These are phyloP conservation scores for Naematelia encephala DNA, from an alignment of 768 basidiomycete species.

Conservation along the genomic window DNA sequence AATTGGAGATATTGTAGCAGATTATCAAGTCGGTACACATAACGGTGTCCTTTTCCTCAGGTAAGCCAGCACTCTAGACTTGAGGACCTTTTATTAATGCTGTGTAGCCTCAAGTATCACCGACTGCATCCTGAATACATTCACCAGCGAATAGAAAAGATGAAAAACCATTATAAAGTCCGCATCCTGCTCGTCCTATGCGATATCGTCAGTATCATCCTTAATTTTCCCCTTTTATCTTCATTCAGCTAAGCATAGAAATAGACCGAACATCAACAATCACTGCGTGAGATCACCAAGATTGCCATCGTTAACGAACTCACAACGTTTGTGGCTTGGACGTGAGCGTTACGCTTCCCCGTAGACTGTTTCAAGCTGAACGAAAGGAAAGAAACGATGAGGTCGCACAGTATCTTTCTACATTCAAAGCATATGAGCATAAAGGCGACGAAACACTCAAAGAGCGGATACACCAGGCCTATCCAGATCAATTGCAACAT, in stretches of 20 bases:
- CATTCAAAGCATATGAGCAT: constrained; percentile 90
- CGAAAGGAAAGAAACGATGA: constrained; percentile 67
- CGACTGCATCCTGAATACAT: constrained; percentile 97
- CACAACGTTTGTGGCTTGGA: constrained; percentile 89
- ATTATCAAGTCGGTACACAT: constrained; percentile 93
- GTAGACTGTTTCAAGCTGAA: not conserved
- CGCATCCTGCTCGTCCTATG: constrained; percentile 83
- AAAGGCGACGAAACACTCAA: constrained; percentile 91
- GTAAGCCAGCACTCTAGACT: constrained; percentile 54
- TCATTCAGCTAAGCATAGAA: not conserved
- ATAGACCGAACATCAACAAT: constrained; percentile 84
- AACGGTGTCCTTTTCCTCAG: constrained; percentile 90
- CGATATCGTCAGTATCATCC: constrained; percentile 68
- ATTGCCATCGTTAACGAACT: constrained; percentile 87
- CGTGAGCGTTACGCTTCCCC: constrained; percentile 55
- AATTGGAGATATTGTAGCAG: constrained; percentile 86
- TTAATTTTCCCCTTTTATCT: not conserved
- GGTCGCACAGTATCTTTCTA: constrained; percentile 83
- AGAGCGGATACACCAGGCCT: constrained; percentile 83
- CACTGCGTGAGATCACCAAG: constrained; percentile 90
- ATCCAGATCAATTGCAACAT: constrained; percentile 72
- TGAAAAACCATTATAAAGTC: constrained; percentile 75
- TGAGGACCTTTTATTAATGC: no score
- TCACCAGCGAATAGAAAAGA: constrained; percentile 79
- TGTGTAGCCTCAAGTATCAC: constrained; percentile 78